A percentile compares a stretch with the other conserved stretches of the same genome.
Conservation (phyloP, 1,139 yeast genomes). For the Yueomyces sp. region DNA sequence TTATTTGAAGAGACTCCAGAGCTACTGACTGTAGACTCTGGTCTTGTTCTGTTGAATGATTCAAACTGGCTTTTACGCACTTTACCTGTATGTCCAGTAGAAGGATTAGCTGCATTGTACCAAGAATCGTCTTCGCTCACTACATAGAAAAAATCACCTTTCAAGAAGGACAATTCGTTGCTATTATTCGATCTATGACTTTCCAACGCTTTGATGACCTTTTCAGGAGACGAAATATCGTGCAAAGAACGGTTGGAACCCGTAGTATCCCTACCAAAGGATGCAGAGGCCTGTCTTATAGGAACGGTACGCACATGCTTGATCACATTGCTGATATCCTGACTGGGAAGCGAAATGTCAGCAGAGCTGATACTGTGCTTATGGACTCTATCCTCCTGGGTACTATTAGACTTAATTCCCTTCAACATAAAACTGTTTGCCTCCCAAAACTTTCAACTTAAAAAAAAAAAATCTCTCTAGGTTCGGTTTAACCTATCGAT, state of each 20-base stretch:
- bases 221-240: slow-evolving; percentile 37
- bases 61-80: slow-evolving; percentile 81
- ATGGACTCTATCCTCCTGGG: slow-evolving; percentile 7
- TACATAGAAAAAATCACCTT: slow-evolving; percentile 85
- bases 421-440: slow-evolving; percentile 1
- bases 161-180: slow-evolving; percentile 61
- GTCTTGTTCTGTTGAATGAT: slow-evolving; percentile 45
- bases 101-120: slow-evolving; percentile 85
- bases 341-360: slow-evolving; percentile 16
- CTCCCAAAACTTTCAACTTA: no score
- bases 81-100: slow-evolving; percentile 62
- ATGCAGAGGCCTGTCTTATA: slow-evolving; percentile 5
- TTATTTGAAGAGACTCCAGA: not conserved
- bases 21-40: slow-evolving; percentile 9
- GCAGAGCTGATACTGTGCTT: slow-evolving; percentile 15
- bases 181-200: slow-evolving; percentile 73
- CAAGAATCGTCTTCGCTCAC: slow-evolving; percentile 52
- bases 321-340: slow-evolving; percentile 6
- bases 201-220: slow-evolving; percentile 71
- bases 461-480: no score
- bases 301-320: slow-evolving; percentile 10
- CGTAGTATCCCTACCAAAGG: slow-evolving; percentile 5
- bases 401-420: slow-evolving; percentile 6
- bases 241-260: slow-evolving; percentile 6
- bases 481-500: not conserved